Percentiles rank a stretch among this genome's conserved stretches.
Evolutionary conservation across 1,139 yeast genomes (phyloP).

Genomic region (Debaryomyces robertsiae): DNA sequence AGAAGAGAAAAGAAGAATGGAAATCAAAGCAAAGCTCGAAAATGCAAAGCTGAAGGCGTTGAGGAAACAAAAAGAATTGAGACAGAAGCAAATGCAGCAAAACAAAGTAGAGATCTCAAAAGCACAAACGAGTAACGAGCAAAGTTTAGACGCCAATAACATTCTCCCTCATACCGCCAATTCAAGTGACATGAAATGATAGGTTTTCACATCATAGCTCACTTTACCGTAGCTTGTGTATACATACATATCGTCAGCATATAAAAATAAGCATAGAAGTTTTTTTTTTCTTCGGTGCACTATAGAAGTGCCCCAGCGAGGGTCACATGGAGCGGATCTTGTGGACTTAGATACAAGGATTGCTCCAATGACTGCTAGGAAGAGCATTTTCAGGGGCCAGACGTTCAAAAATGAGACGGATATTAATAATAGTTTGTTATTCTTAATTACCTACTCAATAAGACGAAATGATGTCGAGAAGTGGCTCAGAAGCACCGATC

Average conservation of each 20-base stretch:
- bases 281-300: background rate
- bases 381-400: background rate
- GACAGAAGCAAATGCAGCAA: conserved; percentile 25
- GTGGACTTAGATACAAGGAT: conserved; percentile 4
- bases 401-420: conserved; percentile 6
- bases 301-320: conserved; percentile 1
- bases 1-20: conserved; percentile 38
- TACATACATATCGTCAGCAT: background rate
- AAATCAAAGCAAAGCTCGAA: conserved; percentile 39
- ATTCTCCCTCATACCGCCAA: background rate
- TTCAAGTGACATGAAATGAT: background rate
- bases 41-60: conserved; percentile 41
- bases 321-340: conserved; percentile 9
- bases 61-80: conserved; percentile 30
- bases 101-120: background rate
- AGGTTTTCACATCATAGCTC: too few relatives aligned
- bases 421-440: background rate
- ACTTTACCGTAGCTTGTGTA: too few relatives aligned
- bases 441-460: background rate
- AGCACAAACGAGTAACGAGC: too few relatives aligned
- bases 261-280: too few relatives aligned
- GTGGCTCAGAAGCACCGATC: conserved; percentile 22
- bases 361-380: conserved; percentile 1
- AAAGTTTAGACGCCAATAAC: too few relatives aligned
- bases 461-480: conserved; percentile 21